phyloP scores from a whole-genome alignment of 164 flowering plant genomes.

The Tetracentron sinense region DNA sequence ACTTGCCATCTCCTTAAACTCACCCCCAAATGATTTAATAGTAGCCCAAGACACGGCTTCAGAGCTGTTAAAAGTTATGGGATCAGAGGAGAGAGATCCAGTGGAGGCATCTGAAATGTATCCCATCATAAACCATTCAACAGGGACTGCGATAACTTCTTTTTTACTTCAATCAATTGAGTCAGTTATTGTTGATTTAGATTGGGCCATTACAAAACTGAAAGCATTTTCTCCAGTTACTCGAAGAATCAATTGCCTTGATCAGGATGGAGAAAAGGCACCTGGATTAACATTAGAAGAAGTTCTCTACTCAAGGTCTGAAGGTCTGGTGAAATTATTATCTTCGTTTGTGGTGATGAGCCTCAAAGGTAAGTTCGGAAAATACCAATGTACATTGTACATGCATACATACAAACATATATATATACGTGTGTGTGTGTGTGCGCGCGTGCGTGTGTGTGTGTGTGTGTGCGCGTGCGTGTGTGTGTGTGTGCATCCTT shows the following conservation, averaged over 20 bases:
- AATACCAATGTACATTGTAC: too few species aligned
- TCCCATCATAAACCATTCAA: conserved; percentile 55
- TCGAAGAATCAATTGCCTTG: conserved; percentile 26
- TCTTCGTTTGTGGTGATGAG: conserved; percentile 63
- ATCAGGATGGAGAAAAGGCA: conserved; percentile 28
- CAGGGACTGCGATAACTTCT: conserved; percentile 40
- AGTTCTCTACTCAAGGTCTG: conserved; percentile 51
- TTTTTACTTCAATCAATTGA: conserved; percentile 50
- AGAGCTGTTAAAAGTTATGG: conserved; percentile 52
- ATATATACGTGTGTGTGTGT: background rate
- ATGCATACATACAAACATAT: background rate
- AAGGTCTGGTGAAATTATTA: conserved; percentile 56
- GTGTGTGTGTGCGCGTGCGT: too few species aligned
- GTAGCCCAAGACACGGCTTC: conserved; percentile 50
- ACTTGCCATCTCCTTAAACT: conserved; percentile 42
- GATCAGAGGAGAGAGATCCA: conserved; percentile 36
- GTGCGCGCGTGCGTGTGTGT: too few species aligned
- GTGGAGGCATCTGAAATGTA: conserved; percentile 43
- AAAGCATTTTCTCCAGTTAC: conserved; percentile 28
- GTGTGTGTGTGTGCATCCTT: too few species aligned
- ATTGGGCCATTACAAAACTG: conserved; percentile 54
- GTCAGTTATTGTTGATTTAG: conserved; percentile 45
- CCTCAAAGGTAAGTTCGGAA: conserved; percentile 65
- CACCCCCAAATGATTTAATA: conserved; percentile 52
- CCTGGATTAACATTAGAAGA: conserved; percentile 49